Evolutionary conservation across 148 eudicot genomes (phyloP).

Genomic region (Rhododendron simsii): DNA sequence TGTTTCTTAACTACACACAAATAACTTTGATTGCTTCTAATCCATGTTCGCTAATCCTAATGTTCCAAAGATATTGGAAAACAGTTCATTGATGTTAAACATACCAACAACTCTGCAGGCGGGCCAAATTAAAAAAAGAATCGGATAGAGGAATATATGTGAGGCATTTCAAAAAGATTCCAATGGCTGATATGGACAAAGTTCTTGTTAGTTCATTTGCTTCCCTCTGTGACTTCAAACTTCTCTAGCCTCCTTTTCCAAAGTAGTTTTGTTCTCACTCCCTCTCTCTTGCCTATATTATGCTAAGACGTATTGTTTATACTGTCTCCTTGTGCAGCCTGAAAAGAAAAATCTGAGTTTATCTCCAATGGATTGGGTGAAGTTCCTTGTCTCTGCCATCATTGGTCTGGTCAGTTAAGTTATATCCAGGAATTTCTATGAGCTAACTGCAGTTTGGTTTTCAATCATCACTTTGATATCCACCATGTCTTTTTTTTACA

Average conservation of each 20-base stretch:
- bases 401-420: constrained; percentile 80
- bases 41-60: no score
- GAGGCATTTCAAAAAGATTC: constrained; percentile 92
- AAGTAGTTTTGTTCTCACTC: no score
- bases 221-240: neutral
- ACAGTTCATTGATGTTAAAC: neutral
- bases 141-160: constrained; percentile 73
- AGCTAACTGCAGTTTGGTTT: neutral
- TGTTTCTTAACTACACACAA: neutral
- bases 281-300: neutral
- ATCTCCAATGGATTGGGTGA: constrained; percentile 98
- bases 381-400: constrained; percentile 79
- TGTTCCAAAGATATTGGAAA: no score
- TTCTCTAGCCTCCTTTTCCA: neutral
- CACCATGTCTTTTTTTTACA: constrained; percentile 19
- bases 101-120: constrained; percentile 29
- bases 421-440: neutral
- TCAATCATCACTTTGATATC: neutral
- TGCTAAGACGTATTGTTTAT: neutral
- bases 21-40: no score
- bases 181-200: constrained; percentile 97
- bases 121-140: constrained; percentile 51
- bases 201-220: constrained; percentile 59
- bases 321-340: constrained; percentile 43
- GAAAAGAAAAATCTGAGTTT: constrained; percentile 96